A percentile compares a stretch with the other conserved stretches of the same genome.
phyloP scores from a whole-genome alignment of 2,329 filamentous ascomycete species.

The Fulvia fulva region DNA sequence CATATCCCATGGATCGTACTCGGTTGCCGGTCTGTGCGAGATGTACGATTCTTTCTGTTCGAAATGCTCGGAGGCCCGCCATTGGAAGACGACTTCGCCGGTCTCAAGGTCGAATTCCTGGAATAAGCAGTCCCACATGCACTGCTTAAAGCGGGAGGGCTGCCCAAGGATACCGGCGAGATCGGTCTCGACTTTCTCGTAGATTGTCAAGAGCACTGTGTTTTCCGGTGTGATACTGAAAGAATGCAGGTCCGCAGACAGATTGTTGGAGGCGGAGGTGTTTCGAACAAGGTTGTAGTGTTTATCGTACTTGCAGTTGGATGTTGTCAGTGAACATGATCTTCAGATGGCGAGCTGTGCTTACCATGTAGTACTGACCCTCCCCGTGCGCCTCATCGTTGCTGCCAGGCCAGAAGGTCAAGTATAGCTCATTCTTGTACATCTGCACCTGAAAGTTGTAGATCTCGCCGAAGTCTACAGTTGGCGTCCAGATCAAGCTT shows the following conservation, averaged over 20 bases:
- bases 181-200: slow-evolving; percentile 22
- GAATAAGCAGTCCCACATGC: slow-evolving; percentile 31
- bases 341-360: background rate
- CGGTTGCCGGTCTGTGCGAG: slow-evolving; percentile 35
- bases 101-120: slow-evolving; percentile 47
- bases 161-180: background rate
- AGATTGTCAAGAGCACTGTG: slow-evolving; percentile 41
- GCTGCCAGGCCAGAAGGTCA: slow-evolving; percentile 49
- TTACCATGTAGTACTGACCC: slow-evolving; percentile 47
- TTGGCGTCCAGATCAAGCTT: slow-evolving; percentile 22
- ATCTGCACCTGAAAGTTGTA: slow-evolving; percentile 46
- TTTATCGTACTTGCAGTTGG: slow-evolving; percentile 17
- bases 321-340: background rate
- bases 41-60: slow-evolving; percentile 40
- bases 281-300: slow-evolving; percentile 35
- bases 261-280: slow-evolving; percentile 36
- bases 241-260: slow-evolving; percentile 41
- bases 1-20: slow-evolving; percentile 49
- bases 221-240: slow-evolving; percentile 39
- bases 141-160: slow-evolving; percentile 20
- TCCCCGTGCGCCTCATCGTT: slow-evolving; percentile 45
- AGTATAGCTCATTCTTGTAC: slow-evolving; percentile 42
- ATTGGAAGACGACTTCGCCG: slow-evolving; percentile 54
- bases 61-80: slow-evolving; percentile 53
- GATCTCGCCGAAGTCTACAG: slow-evolving; percentile 30